These are phyloP conservation scores for Colletotrichum coccodes DNA, from an alignment of 2,329 filamentous ascomycete genomes.

Conservation along the genomic window DNA sequence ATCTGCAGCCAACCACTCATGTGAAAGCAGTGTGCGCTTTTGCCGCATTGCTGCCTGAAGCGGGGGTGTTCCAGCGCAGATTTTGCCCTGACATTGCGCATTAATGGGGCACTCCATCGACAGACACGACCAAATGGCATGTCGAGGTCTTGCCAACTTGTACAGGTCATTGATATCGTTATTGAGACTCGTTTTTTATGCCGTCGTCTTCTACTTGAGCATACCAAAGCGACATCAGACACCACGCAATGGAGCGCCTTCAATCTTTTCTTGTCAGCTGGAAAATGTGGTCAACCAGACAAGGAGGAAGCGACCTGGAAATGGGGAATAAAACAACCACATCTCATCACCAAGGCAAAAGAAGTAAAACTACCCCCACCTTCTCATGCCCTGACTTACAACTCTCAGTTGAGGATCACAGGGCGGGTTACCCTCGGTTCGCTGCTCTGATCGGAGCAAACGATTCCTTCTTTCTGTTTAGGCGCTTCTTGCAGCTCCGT, in stretches of 20 bases:
- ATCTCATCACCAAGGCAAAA: background rate
- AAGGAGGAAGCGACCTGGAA: background rate
- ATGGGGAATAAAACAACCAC: background rate
- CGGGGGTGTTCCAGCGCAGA: background rate
- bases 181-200: no score
- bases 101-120: no score
- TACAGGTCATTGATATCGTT: no score
- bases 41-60: background rate
- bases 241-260: background rate
- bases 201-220: no score
- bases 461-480: constrained; percentile 38
- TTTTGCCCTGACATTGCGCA: no score
- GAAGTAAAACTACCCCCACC: background rate
- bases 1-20: no score
- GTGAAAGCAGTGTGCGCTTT: no score
- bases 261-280: background rate
- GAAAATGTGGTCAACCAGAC: background rate
- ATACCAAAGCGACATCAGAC: background rate
- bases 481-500: constrained; percentile 41
- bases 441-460: constrained; percentile 42
- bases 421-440: constrained; percentile 43
- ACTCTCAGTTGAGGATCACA: background rate
- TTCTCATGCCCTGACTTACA: background rate
- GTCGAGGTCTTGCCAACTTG: no score
- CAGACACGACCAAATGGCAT: no score